phyloP scores from a whole-genome alignment of 768 basidiomycete genomes.

The Sarcodon aspratus region DNA sequence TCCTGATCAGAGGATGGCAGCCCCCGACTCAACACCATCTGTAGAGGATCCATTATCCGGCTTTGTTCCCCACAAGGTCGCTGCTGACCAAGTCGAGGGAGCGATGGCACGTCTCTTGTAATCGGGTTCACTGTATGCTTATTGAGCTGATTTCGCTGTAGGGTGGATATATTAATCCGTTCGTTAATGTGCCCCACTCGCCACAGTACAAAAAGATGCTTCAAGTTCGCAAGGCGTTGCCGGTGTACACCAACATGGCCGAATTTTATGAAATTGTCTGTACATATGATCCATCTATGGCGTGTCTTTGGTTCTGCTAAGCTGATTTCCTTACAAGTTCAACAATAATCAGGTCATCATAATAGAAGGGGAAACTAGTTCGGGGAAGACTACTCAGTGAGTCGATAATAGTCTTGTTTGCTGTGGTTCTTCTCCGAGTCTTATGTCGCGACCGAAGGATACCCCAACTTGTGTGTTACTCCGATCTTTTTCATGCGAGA shows the following conservation, averaged over 20 bases:
- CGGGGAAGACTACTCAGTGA: conserved; percentile 93
- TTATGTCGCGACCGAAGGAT: conserved; percentile 40
- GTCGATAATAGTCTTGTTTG: conserved; percentile 12
- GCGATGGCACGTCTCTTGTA: not conserved
- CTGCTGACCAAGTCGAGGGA: not conserved
- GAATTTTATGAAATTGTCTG: conserved; percentile 86
- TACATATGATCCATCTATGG: conserved; percentile 7
- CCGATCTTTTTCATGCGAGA: conserved; percentile 83
- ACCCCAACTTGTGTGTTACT: conserved; percentile 92
- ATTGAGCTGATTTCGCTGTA: conserved; percentile 14
- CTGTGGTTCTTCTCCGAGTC: not conserved
- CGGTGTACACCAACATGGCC: conserved; percentile 87
- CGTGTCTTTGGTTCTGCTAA: conserved; percentile 13
- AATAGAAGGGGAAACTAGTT: conserved; percentile 91
- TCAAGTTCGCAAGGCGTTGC: conserved; percentile 74
- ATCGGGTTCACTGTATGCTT: not conserved
- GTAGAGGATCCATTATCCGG: not conserved
- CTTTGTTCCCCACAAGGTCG: not conserved
- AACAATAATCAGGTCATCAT: conserved; percentile 75
- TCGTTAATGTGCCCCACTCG: conserved; percentile 72
- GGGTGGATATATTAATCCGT: conserved; percentile 80
- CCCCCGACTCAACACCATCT: too few species aligned
- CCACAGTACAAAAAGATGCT: conserved; percentile 80
- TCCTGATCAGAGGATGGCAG: not conserved
- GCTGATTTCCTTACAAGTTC: conserved; percentile 37